Conservation (phyloP, 495 filamentous ascomycete species). For the Penicillium parvum region DNA sequence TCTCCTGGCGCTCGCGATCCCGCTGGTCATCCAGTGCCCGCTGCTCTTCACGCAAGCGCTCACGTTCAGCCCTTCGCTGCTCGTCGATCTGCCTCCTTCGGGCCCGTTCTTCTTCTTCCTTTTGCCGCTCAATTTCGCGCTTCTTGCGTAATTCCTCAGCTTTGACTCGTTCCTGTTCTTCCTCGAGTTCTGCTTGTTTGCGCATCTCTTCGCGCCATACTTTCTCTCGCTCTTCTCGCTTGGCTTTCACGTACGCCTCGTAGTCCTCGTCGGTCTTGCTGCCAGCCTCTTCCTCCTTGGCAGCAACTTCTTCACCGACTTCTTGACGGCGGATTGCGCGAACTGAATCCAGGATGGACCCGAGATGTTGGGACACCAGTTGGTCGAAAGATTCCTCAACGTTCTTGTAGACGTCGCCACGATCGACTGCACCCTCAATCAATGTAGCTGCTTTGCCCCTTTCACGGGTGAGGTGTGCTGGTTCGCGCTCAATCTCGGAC, state of each 20-base stretch:
- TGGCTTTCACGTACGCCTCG: conserved; percentile 63
- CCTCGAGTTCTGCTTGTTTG: conserved; percentile 58
- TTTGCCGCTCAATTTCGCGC: conserved; percentile 56
- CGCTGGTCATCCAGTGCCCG: conserved; percentile 47
- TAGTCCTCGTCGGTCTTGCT: conserved; percentile 82
- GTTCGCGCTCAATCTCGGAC: conserved; percentile 76
- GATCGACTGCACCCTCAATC: conserved; percentile 81
- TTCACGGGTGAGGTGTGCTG: conserved; percentile 69
- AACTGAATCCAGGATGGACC: conserved; percentile 60
- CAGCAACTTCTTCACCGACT: conserved; percentile 68
- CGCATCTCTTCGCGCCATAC: conserved; percentile 60
- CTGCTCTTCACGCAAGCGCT: conserved; percentile 50
- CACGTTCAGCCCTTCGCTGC: conserved; percentile 55
- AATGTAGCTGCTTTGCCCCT: conserved; percentile 75
- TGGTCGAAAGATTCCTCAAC: conserved; percentile 63
- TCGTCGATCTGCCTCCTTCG: conserved; percentile 44
- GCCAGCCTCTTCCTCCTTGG: conserved; percentile 62
- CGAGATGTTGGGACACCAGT: conserved; percentile 61
- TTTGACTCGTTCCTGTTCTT: conserved; percentile 60
- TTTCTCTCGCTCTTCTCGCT: conserved; percentile 59
- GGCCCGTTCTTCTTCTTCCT: conserved; percentile 55
- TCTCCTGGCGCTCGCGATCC: conserved; percentile 50
- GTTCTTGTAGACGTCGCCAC: conserved; percentile 73
- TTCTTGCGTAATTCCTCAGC: conserved; percentile 63
- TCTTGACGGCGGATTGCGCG: conserved; percentile 66